Evolutionary conservation across 2,329 filamentous ascomycete genomes (phyloP).

Genomic region (Diaporthe sp.): DNA sequence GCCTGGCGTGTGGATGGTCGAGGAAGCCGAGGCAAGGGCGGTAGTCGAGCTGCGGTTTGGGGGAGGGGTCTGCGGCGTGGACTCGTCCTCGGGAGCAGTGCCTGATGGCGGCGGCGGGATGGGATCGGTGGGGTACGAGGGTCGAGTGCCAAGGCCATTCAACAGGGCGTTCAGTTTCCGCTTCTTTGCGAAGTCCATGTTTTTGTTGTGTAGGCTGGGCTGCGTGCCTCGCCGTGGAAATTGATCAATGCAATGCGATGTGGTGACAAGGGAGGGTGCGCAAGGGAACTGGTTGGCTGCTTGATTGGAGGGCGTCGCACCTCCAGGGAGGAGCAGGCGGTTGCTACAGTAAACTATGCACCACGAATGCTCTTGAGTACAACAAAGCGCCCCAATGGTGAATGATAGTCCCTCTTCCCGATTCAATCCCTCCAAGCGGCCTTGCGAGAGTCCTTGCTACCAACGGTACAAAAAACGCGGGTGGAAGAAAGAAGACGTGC

Average conservation of each 20-base stretch:
- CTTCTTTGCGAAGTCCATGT: conserved; percentile 67
- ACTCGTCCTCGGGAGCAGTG: conserved; percentile 53
- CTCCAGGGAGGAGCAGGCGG: not conserved
- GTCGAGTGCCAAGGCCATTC: conserved; percentile 72
- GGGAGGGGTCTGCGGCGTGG: conserved; percentile 45
- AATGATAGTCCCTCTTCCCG: not conserved
- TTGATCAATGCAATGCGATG: conserved; percentile 32
- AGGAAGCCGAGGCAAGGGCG: conserved; percentile 37
- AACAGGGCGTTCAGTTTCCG: conserved; percentile 85
- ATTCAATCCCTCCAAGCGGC: not conserved
- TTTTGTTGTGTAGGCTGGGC: not conserved
- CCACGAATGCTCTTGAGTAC: not conserved
- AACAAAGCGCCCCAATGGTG: conserved; percentile 6
- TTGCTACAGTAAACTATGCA: conserved; percentile 20
- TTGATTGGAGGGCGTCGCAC: conserved; percentile 8
- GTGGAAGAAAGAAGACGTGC: conserved; percentile 20
- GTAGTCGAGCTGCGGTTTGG: conserved; percentile 38
- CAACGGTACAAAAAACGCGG: conserved; percentile 5
- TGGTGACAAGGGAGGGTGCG: conserved; percentile 26
- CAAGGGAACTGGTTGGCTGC: conserved; percentile 21
- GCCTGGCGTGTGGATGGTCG: conserved; percentile 41
- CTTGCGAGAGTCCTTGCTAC: not conserved
- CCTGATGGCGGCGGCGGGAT: conserved; percentile 50
- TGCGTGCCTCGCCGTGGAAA: conserved; percentile 10
- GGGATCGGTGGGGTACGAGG: conserved; percentile 48